These are phyloP conservation scores for Annulohypoxylon nitens DNA, from an alignment of 495 filamentous ascomycete genomes.

Conservation along the genomic window DNA sequence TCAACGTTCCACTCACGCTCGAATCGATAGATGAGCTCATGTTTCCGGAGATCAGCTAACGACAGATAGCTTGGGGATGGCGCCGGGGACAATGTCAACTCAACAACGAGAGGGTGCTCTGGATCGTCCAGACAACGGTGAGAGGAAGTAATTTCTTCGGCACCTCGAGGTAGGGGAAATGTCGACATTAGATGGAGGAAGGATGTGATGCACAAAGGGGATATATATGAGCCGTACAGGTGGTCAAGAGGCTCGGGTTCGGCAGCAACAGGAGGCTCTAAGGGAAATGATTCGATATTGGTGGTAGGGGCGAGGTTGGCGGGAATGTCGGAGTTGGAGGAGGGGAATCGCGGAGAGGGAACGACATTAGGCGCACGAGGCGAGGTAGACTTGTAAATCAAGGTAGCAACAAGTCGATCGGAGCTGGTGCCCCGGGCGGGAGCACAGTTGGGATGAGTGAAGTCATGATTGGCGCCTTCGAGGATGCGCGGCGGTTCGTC, in stretches of 20 bases:
- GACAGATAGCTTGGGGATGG: conserved; percentile 76
- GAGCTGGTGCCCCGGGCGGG: conserved; percentile 56
- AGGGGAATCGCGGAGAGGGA: conserved; percentile 52
- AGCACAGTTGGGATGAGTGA: conserved; percentile 69
- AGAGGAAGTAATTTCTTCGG: conserved; percentile 70
- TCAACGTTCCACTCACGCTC: conserved; percentile 91
- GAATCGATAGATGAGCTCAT: conserved; percentile 84
- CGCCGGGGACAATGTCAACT: conserved; percentile 76
- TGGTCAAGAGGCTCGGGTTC: conserved; percentile 76
- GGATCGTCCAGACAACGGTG: conserved; percentile 76
- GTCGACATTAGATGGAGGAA: conserved; percentile 81
- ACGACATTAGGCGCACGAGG: conserved; percentile 49
- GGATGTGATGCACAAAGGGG: conserved; percentile 83
- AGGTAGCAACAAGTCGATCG: conserved; percentile 70
- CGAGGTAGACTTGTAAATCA: conserved; percentile 73
- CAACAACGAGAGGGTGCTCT: conserved; percentile 73
- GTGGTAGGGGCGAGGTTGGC: conserved; percentile 72
- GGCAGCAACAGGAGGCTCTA: conserved; percentile 73
- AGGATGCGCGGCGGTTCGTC: conserved; percentile 66
- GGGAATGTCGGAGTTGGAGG: conserved; percentile 60
- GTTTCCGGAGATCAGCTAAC: conserved; percentile 76
- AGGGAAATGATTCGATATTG: conserved; percentile 76
- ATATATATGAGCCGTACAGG: conserved; percentile 81
- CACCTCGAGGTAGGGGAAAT: conserved; percentile 69
- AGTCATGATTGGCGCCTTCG: conserved; percentile 67